Evolutionary conservation across 2,329 filamentous ascomycete genomes (phyloP), one percentile per base, ranked within the genome.

Genomic region (Karstenula rhodostoma): DNA sequence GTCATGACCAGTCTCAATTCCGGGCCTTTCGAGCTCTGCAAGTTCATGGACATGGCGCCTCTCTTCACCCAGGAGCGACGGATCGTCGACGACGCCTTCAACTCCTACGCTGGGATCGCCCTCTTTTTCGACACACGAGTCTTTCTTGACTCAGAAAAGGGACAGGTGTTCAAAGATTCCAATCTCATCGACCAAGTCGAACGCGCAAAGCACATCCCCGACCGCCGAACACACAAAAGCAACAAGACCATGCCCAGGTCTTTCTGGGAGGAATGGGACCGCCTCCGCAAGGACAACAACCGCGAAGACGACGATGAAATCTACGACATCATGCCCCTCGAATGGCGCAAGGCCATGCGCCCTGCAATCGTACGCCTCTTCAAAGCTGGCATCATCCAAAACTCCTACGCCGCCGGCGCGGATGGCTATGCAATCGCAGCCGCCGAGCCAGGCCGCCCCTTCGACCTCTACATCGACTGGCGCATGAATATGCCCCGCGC

Each of bases 381-480:
- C 69, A 78, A 79, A 62, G 78, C 80, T 17, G 82, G 82, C 52
- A 69, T 84, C 37, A 77, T 84, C 54, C 69, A 68, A 25, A 61
- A 70, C 51, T 73, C 72, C 33, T 76, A 75, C 56, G 61, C 64
- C 12, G 59, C 58, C 2, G 35, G 70, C 4, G 69, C 73, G 49
- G 67, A 74, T 4, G 81, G 82, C 5, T 68, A 77, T 49, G 79
- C 78, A 10, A 73, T 78, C 3, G 77, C 77, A 2, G 71, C 67
- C 32, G 72, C 72, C 7, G 81, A 84, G 53, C 72, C 76, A 0
- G 67, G 66, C 57, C 74, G 78, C 5, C 35, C 66, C 1, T 67
- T 72, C 43, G 81, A 84, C 58, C 66, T 84, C 19, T 84, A 80
- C 73, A 78, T 84, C 61, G 79, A 82, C 67, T 82, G 74, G 63